Percentiles rank a stretch among this genome's conserved stretches.
phyloP scores from a whole-genome alignment of 1,284 basidiomycete genomes.

The Ceratobasidium sp. region DNA sequence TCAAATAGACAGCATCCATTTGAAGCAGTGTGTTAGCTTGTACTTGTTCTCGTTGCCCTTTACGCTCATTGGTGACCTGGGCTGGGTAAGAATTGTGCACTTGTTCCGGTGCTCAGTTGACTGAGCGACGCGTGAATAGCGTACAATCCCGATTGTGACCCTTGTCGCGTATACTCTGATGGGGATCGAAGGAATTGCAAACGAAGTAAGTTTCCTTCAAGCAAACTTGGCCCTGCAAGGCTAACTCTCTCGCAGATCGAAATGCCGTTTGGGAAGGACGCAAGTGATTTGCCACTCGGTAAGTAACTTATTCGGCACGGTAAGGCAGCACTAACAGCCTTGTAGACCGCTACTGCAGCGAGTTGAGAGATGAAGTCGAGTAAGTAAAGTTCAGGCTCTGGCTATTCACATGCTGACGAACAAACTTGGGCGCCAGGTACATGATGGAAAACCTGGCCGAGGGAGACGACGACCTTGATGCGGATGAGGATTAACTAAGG shows the following conservation, averaged over 20 bases:
- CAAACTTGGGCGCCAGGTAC: constrained; percentile 65
- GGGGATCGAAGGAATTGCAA: constrained; percentile 94
- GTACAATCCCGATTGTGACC: constrained; percentile 47
- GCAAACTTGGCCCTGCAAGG: not conserved
- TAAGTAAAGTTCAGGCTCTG: constrained; percentile 59
- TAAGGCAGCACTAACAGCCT: constrained; percentile 29
- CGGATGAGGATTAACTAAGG: constrained; percentile 23
- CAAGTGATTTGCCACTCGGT: constrained; percentile 76
- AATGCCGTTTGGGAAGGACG: constrained; percentile 71
- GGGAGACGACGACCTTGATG: constrained; percentile 61
- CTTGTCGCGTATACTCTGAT: constrained; percentile 87
- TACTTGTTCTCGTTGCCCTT: constrained; percentile 90
- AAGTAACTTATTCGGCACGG: constrained; percentile 46
- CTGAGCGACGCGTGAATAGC: constrained; percentile 60
- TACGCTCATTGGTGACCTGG: constrained; percentile 79
- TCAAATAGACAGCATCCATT: constrained; percentile 79
- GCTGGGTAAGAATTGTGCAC: constrained; percentile 52
- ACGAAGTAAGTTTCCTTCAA: constrained; percentile 61
- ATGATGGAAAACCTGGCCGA: constrained; percentile 83
- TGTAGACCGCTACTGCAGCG: constrained; percentile 84
- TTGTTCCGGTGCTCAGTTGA: constrained; percentile 64
- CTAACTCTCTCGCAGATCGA: constrained; percentile 68
- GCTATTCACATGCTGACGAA: constrained; percentile 2
- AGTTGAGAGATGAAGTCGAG: constrained; percentile 87
- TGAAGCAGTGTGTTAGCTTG: constrained; percentile 92